A percentile compares a stretch with the other conserved stretches of the same genome.
Conservation (phyloP, 768 basidiomycete genomes). For the Leccinum broughii region DNA sequence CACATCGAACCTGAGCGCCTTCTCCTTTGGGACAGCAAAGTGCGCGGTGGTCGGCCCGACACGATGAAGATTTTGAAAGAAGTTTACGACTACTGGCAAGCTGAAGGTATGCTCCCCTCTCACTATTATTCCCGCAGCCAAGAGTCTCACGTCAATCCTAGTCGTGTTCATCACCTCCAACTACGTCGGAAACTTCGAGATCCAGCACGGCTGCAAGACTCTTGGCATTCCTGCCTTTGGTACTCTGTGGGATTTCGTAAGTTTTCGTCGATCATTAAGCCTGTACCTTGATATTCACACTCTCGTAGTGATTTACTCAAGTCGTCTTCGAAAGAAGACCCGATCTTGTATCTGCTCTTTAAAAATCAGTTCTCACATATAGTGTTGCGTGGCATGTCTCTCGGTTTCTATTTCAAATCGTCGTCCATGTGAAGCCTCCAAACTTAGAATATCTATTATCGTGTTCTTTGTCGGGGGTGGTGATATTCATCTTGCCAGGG, state of each 20-base stretch:
- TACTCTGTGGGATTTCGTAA: constrained; percentile 70
- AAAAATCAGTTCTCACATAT: constrained; percentile 6
- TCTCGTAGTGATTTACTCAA: constrained; percentile 23
- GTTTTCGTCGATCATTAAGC: constrained; percentile 12
- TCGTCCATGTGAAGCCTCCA: constrained; percentile 7
- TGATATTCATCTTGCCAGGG: constrained; percentile 5
- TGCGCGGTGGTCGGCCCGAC: constrained; percentile 72
- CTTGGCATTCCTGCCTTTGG: constrained; percentile 68
- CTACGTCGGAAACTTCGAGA: constrained; percentile 72
- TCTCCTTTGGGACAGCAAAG: constrained; percentile 76
- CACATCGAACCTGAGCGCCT: constrained; percentile 74
- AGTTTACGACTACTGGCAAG: constrained; percentile 65
- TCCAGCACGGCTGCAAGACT: constrained; percentile 76
- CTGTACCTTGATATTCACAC: constrained; percentile 4
- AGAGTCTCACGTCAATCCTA: constrained; percentile 19
- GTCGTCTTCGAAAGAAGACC: background rate
- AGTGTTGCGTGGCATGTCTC: constrained; percentile 7
- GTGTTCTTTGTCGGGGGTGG: constrained; percentile 4
- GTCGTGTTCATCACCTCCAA: constrained; percentile 88
- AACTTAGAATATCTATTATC: background rate
- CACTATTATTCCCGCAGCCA: background rate
- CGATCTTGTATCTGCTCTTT: background rate
- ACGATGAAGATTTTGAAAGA: constrained; percentile 76
- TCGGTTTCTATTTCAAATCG: constrained; percentile 5
- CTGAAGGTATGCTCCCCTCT: constrained; percentile 50